phyloP scores from a whole-genome alignment of 805 yeast species.

The Cyberlindnera xishuangbannaensis region DNA sequence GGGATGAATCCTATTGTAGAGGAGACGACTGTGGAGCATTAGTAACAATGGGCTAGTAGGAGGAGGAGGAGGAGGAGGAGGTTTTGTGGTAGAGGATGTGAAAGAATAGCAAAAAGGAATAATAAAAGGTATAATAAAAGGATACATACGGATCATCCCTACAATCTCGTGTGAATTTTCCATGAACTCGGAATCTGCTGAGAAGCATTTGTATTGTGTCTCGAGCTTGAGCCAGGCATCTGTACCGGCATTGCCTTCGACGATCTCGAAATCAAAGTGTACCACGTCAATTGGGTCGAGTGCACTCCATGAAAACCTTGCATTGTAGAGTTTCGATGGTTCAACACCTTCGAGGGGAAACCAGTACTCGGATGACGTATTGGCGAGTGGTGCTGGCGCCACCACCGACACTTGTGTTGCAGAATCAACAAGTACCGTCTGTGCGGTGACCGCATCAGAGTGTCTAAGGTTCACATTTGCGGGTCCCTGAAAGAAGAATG shows the following conservation, averaged over 20 bases:
- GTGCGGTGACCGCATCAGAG: too few species aligned
- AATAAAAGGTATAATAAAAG: neutral
- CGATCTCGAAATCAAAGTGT: slow-evolving; percentile 9
- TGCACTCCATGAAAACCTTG: slow-evolving; percentile 22
- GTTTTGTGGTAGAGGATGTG: neutral
- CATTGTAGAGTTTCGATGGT: slow-evolving; percentile 9
- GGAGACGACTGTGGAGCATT: slow-evolving; percentile 3
- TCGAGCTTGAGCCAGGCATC: slow-evolving; percentile 7
- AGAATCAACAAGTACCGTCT: slow-evolving; percentile 7
- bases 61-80: too few species aligned
- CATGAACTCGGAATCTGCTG: slow-evolving; percentile 3
- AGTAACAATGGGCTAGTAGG: slow-evolving; percentile 3
- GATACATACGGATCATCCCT: slow-evolving; percentile 11
- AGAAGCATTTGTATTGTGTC: slow-evolving; percentile 13
- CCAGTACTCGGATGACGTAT: slow-evolving; percentile 1
- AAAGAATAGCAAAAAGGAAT: too few species aligned
- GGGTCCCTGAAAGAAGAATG: slow-evolving; percentile 14
- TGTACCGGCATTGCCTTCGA: slow-evolving; percentile 4
- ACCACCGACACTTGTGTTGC: neutral
- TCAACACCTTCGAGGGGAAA: slow-evolving; percentile 5
- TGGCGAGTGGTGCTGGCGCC: slow-evolving; percentile 7
- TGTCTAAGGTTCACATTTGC: too few species aligned
- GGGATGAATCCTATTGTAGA: slow-evolving; percentile 8
- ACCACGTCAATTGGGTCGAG: slow-evolving; percentile 18
- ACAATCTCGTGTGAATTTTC: slow-evolving; percentile 2